A percentile compares a stretch with the other conserved stretches of the same genome.
These are phyloP conservation scores for Datisca glomerata DNA, from an alignment of 306 rosid species.

Conservation along the genomic window DNA sequence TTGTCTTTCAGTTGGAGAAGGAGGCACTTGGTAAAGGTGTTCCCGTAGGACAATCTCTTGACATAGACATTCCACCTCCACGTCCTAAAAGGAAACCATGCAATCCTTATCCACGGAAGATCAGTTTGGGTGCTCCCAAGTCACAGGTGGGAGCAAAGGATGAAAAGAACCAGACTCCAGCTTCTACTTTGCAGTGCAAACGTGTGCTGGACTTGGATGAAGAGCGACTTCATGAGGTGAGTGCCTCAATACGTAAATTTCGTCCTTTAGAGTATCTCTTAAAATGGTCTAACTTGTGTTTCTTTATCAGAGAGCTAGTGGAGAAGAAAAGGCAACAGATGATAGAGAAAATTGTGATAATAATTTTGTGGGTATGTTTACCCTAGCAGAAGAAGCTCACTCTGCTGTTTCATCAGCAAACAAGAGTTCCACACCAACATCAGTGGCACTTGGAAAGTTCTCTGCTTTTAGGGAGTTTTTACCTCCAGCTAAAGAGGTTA, in stretches of 20 bases:
- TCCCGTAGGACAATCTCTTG: slow-evolving; percentile 59
- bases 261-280: not conserved
- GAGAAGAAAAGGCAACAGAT: slow-evolving; percentile 31
- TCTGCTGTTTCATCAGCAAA: slow-evolving; percentile 47
- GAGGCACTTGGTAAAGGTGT: slow-evolving; percentile 70
- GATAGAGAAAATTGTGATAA: slow-evolving; percentile 41
- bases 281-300: slow-evolving; percentile 11
- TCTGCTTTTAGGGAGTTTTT: slow-evolving; percentile 39
- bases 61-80: slow-evolving; percentile 94
- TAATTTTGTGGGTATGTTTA: slow-evolving; percentile 35
- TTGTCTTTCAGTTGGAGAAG: slow-evolving; percentile 69
- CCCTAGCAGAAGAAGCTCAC: slow-evolving; percentile 43
- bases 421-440: slow-evolving; percentile 27
- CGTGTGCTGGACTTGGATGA: slow-evolving; percentile 58
- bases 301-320: slow-evolving; percentile 32
- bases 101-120: slow-evolving; percentile 95
- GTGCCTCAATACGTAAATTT: slow-evolving; percentile 14
- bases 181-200: slow-evolving; percentile 36
- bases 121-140: slow-evolving; percentile 25
- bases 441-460: slow-evolving; percentile 25
- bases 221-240: slow-evolving; percentile 60
- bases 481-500: slow-evolving; percentile 44
- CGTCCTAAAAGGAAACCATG: slow-evolving; percentile 90
- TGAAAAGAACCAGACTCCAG: slow-evolving; percentile 41
- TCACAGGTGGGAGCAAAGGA: slow-evolving; percentile 47